Percentiles rank a stretch among this genome's conserved stretches.
These are phyloP conservation scores for Yamadazyma tumulicola DNA, from an alignment of 805 yeast genomes.

Conservation along the genomic window DNA sequence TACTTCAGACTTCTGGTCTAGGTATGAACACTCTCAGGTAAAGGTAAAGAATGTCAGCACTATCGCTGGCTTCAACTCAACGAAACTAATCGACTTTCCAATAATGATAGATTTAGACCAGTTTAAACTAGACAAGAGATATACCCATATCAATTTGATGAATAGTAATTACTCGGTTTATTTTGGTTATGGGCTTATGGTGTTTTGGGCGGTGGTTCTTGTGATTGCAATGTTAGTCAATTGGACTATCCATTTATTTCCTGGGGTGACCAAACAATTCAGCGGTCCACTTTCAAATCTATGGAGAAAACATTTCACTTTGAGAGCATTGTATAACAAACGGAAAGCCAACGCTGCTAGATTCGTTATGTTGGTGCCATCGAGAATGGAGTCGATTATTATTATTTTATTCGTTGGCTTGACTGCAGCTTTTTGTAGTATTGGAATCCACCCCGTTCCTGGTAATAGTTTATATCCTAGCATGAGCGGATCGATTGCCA, in stretches of 20 bases:
- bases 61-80: slow-evolving; percentile 4
- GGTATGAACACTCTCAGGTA: slow-evolving; percentile 10
- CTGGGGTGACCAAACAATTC: slow-evolving; percentile 14
- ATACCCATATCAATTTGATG: not conserved
- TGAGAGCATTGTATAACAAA: slow-evolving; percentile 17
- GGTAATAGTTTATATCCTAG: slow-evolving; percentile 9
- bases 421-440: slow-evolving; percentile 13
- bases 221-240: slow-evolving; percentile 25
- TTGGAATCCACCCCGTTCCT: slow-evolving; percentile 5
- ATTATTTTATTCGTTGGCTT: slow-evolving; percentile 30
- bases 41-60: slow-evolving; percentile 3
- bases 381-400: slow-evolving; percentile 45
- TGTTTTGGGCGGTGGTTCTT: slow-evolving; percentile 39
- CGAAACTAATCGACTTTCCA: slow-evolving; percentile 10
- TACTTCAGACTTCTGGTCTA: slow-evolving; percentile 11
- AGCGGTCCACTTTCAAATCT: slow-evolving; percentile 17
- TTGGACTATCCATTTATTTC: slow-evolving; percentile 23
- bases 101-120: slow-evolving; percentile 6
- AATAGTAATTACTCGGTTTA: slow-evolving; percentile 21
- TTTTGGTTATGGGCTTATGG: slow-evolving; percentile 32
- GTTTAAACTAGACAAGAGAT: slow-evolving; percentile 3
- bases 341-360: slow-evolving; percentile 12
- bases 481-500: slow-evolving; percentile 19
- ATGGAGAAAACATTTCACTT: slow-evolving; percentile 16
- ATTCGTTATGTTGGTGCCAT: slow-evolving; percentile 34